These are phyloP conservation scores for Verticillium klebahnii DNA, from an alignment of 2,329 filamentous ascomycete genomes.

Conservation along the genomic window DNA sequence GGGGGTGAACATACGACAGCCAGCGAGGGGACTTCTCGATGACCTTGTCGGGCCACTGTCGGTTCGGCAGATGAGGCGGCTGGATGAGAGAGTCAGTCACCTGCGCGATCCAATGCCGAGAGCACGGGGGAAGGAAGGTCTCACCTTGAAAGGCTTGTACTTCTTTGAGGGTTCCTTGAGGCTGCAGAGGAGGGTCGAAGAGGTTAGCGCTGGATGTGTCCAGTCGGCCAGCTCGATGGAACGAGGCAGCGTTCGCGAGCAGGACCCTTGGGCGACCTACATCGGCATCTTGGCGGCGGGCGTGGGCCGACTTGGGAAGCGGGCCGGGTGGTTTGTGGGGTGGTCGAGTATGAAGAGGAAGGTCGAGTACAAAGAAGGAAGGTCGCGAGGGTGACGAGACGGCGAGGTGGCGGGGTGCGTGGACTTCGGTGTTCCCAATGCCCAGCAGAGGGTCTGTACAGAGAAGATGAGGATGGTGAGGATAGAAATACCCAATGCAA, in stretches of 20 bases:
- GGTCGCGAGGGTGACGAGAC: too few relatives aligned
- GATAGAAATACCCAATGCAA: background rate
- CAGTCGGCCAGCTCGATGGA: background rate
- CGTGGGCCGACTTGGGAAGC: background rate
- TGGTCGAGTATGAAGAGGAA: slow-evolving; percentile 1
- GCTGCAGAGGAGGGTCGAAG: background rate
- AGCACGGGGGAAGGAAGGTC: background rate
- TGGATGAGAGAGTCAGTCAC: background rate
- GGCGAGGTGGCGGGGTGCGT: background rate
- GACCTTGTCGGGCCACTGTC: slow-evolving; percentile 79
- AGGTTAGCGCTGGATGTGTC: background rate
- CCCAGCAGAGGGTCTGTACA: background rate
- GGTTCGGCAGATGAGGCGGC: slow-evolving; percentile 61
- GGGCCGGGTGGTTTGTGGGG: slow-evolving; percentile 7
- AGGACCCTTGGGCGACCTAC: slow-evolving; percentile 5
- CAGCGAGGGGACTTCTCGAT: slow-evolving; percentile 84
- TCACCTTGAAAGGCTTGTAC: slow-evolving; percentile 15
- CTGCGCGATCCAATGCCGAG: too few relatives aligned
- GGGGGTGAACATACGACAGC: slow-evolving; percentile 51
- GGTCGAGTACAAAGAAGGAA: background rate
- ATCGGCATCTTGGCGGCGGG: slow-evolving; percentile 11
- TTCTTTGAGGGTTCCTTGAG: slow-evolving; percentile 14
- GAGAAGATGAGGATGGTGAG: background rate
- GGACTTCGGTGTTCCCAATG: background rate
- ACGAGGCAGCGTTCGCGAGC: background rate